Evolutionary conservation across 1,139 yeast species (phyloP), one percentile per base, ranked within the genome.

Genomic region (Eremothecium gossypii): DNA sequence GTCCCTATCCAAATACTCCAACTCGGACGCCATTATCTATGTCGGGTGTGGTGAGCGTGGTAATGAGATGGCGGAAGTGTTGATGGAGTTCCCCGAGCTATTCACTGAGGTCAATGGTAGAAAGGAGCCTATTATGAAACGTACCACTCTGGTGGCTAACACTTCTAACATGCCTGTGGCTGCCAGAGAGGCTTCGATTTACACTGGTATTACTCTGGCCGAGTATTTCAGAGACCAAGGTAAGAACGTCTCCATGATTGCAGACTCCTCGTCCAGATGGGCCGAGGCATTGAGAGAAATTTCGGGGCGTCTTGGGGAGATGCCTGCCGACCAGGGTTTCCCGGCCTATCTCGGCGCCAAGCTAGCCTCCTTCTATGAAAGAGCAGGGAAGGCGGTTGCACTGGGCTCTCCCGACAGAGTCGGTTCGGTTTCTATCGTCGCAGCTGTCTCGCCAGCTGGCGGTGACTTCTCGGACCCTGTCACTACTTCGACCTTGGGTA

Each of bases 251-350:
- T 80, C 97, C 36, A 91, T 91, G 97, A 91, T 91, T 83, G 99
- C 99, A 48, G 99, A 91, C 67, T 91, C 98, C 7, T 89, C 97
- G 30, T 89, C 97, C 36, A 91, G 99, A 76, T 91, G 99, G 99
- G 99, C 99, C 39, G 99, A 91, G 72, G 99, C 99, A 47, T 77
- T 91, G 65, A 87, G 99, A 81, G 99, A 91, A 76, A 82, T 91
- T 66, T 89, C 97, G 43, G 99, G 99, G 78, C 94, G 99, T 76
- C 75, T 91, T 67, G 98, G 98, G 69, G 99, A 93, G 74, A 91
- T 91, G 99, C 99, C 99, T 64, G 99, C 99, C 49, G 99, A 91
- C 71, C 98, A 93, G 74, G 99, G 99, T 76, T 91, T 89, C 93
- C 99, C 99, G 50, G 99, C 99, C 45, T 91, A 93, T 66, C 77